Base-by-base conservation (phyloP, 2,329 filamentous ascomycete genomes). In the Neocucurbitaria cava region DNA sequence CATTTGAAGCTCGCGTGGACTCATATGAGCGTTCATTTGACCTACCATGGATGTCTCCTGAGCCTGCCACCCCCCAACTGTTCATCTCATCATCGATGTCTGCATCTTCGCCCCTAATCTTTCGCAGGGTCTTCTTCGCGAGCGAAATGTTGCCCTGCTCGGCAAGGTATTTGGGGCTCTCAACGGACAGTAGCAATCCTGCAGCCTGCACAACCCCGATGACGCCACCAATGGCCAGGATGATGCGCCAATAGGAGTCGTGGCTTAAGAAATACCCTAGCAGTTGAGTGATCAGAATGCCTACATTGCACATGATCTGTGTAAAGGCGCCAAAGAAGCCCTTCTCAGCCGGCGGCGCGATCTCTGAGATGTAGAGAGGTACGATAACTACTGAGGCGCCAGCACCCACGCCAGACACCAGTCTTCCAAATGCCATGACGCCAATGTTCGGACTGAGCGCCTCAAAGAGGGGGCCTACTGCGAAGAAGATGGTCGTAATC, bases 381-480 rank as follows among this genome's bases (percentile, higher is more conserved):
- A 96, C 92, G 31, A 97, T 91, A 18, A 99, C 95, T 2, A 95
- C 94, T 1, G 92, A 87, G 2, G 92, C 91, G 20, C 95, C 95
- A 5, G 92, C 92, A 6, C 91, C 93, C 1, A 96, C 73, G 10
- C 95, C 95, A 8, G 90, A 89, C 13, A 98, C 72, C 20, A 96
- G 80, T 20, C 95, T 85, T 5, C 94, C 95, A 15, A 90, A 58
- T 0, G 85, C 84, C 76, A 99, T 81, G 26, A 89, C 72, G 2
- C 82, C 76, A 17, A 96, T 88, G 35, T 83, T 86, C 2, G 82
- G 79, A 0, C 93, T 85, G 7, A 93, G 68, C 0, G 92, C 88
- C 77, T 96, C 92, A 48, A 93, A 80, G 3, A 87, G 64, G 0
- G 93, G 91, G 0, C 94, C 95, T 20, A 90, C 45, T 1, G 90